phyloP scores from a whole-genome alignment of 2,329 filamentous ascomycete genomes.

The Fusarium nanum region DNA sequence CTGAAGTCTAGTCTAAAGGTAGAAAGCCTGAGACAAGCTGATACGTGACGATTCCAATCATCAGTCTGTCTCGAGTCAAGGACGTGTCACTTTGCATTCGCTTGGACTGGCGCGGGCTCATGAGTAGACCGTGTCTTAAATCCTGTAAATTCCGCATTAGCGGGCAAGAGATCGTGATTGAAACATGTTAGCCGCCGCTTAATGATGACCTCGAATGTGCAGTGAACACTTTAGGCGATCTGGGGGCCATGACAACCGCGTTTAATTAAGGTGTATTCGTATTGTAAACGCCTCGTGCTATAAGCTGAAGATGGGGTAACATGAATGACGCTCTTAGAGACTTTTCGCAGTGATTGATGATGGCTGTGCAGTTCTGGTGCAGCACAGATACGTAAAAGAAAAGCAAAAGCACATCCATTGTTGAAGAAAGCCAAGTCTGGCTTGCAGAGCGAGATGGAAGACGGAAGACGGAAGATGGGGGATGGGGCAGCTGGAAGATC shows the following conservation, averaged over 20 bases:
- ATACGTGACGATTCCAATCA: conserved; percentile 2
- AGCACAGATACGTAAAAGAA: neutral
- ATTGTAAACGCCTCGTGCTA: neutral
- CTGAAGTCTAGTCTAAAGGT: neutral
- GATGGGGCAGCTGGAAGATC: neutral
- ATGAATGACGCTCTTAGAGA: neutral
- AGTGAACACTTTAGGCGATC: neutral
- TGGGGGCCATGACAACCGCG: neutral
- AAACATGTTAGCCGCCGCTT: conserved; percentile 13
- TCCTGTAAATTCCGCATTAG: conserved; percentile 4
- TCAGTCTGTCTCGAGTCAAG: neutral
- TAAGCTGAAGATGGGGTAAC: neutral
- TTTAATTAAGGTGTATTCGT: neutral
- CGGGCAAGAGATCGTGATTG: conserved; percentile 2
- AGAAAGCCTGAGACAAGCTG: conserved; percentile 16
- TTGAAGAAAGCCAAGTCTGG: neutral
- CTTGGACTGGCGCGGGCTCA: neutral
- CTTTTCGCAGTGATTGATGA: neutral
- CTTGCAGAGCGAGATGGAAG: neutral
- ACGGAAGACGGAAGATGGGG: neutral
- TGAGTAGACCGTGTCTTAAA: conserved; percentile 1
- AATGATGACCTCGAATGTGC: neutral
- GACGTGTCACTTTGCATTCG: neutral
- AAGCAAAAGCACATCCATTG: neutral
- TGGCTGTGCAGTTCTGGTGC: neutral